Evolutionary conservation across 2,329 filamentous ascomycete species (phyloP).

Genomic region (Calonectria honghensis): DNA sequence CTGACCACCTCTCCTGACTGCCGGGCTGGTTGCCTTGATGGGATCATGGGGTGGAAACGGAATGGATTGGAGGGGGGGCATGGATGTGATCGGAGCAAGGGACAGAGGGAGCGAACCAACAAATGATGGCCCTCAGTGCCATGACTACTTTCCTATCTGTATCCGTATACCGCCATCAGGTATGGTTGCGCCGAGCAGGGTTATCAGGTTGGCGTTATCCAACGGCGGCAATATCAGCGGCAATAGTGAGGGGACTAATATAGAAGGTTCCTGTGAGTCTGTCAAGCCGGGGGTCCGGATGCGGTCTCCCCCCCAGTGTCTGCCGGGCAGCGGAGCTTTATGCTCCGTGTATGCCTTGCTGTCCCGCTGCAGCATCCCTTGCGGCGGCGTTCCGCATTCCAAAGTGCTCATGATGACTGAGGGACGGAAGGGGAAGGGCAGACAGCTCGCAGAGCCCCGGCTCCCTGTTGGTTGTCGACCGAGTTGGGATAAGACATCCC

Average conservation of each 20-base stretch:
- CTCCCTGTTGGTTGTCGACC: constrained; percentile 24
- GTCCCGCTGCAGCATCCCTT: constrained; percentile 23
- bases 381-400: constrained; percentile 5
- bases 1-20: constrained; percentile 48
- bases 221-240: constrained; percentile 31
- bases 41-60: constrained; percentile 31
- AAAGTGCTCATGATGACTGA: constrained; percentile 13
- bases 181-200: neutral
- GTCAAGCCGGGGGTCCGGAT: constrained; percentile 29
- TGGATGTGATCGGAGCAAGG: constrained; percentile 18
- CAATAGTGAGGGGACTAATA: constrained; percentile 12
- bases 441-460: constrained; percentile 6
- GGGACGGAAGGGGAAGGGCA: constrained; percentile 19
- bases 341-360: constrained; percentile 5
- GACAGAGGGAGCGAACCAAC: neutral
- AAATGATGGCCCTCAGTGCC: constrained; percentile 6
- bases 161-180: constrained; percentile 8
- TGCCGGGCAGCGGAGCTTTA: constrained; percentile 4
- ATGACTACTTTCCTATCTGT: neutral
- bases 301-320: neutral
- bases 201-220: constrained; percentile 2
- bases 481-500: constrained; percentile 43
- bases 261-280: constrained; percentile 30
- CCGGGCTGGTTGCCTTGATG: constrained; percentile 32
- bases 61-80: constrained; percentile 5